A percentile compares a stretch with the other conserved stretches of the same genome.
Conservation (phyloP, 2,329 filamentous ascomycete species). For the Verticillium tricorpus region DNA sequence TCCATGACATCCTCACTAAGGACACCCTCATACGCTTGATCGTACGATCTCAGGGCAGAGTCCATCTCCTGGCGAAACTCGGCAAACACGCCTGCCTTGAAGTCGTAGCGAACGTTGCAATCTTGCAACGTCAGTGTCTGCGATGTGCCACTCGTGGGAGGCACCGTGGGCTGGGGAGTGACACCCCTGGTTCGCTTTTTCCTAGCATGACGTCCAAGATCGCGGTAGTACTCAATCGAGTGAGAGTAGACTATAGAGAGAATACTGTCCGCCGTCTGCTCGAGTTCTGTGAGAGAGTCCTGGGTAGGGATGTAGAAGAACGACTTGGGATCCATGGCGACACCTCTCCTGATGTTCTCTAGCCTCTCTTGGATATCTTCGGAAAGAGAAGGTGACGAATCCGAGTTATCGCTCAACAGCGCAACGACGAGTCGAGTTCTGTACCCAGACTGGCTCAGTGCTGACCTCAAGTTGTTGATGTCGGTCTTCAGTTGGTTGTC, state of each 20-base stretch:
- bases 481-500: conserved; percentile 87
- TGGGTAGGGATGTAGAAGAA: conserved; percentile 81
- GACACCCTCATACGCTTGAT: conserved; percentile 79
- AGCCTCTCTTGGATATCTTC: conserved; percentile 68
- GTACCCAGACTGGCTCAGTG: conserved; percentile 65
- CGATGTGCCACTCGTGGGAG: conserved; percentile 78
- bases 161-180: conserved; percentile 75
- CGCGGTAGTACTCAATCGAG: conserved; percentile 85
- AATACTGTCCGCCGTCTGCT: conserved; percentile 68
- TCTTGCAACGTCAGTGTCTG: conserved; percentile 79
- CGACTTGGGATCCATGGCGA: conserved; percentile 75
- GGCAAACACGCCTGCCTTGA: conserved; percentile 85
- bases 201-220: conserved; percentile 85
- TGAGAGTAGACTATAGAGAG: conserved; percentile 68
- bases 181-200: conserved; percentile 80
- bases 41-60: conserved; percentile 77
- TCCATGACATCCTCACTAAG: conserved; percentile 82
- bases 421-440: conserved; percentile 75
- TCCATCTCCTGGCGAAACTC: conserved; percentile 95
- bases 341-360: conserved; percentile 71
- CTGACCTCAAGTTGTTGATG: conserved; percentile 70
- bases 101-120: conserved; percentile 93
- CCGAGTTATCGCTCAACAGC: conserved; percentile 68
- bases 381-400: conserved; percentile 36
- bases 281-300: conserved; percentile 65